phyloP scores from a whole-genome alignment of 2,329 filamentous ascomycete genomes.

The Fusarium sp. region DNA sequence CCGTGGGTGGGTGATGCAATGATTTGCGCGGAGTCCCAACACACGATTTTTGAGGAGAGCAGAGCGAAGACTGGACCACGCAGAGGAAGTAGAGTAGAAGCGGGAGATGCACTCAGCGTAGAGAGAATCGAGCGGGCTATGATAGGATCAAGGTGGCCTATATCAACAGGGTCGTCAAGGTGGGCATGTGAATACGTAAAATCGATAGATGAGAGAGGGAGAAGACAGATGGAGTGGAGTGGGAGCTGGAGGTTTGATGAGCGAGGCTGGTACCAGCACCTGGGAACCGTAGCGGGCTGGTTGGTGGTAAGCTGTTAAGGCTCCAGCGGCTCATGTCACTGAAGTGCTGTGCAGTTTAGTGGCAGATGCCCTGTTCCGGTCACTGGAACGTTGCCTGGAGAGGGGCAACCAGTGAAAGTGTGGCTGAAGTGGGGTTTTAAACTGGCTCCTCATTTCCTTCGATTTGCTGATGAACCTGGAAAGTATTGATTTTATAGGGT shows the following conservation, averaged over 20 bases:
- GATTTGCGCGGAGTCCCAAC: constrained; percentile 47
- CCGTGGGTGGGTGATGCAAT: constrained; percentile 45
- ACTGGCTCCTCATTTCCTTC: constrained; percentile 32
- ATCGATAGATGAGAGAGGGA: constrained; percentile 43
- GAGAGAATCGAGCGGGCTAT: constrained; percentile 16
- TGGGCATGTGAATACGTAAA: constrained; percentile 40
- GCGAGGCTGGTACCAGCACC: constrained; percentile 7
- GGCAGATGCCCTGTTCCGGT: constrained; percentile 16
- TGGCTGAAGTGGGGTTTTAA: constrained; percentile 35
- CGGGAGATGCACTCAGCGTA: constrained; percentile 28
- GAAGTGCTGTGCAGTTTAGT: constrained; percentile 13
- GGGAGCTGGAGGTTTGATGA: constrained; percentile 37
- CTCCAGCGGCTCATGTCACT: constrained; percentile 5
- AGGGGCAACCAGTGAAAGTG: constrained; percentile 17
- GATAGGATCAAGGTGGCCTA: constrained; percentile 33
- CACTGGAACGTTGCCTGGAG: constrained; percentile 6
- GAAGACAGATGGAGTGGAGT: constrained; percentile 35
- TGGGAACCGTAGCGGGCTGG: constrained; percentile 1
- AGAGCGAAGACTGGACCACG: constrained; percentile 24
- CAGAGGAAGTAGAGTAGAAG: constrained; percentile 2
- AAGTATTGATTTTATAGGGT: constrained; percentile 14
- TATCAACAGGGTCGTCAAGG: constrained; percentile 28
- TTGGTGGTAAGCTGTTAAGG: constrained; percentile 21
- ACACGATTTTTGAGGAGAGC: constrained; percentile 43
- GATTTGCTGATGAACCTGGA: not conserved